These are phyloP conservation scores for Zymoseptoria passerinii DNA, from an alignment of 2,329 filamentous ascomycete genomes.

Conservation along the genomic window DNA sequence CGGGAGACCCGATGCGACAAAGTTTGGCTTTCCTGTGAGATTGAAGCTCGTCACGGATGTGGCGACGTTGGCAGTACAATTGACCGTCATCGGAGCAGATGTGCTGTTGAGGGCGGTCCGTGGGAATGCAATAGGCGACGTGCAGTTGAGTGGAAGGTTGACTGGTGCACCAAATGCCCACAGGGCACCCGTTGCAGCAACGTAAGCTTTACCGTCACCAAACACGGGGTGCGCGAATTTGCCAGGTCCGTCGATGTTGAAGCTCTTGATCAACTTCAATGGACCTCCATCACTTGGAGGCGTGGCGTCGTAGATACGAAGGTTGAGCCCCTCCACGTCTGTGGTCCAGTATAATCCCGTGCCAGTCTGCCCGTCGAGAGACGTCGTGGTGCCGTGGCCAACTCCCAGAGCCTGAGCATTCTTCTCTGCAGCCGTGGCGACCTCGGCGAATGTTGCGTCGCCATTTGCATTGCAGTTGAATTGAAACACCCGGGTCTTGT, in stretches of 20 bases:
- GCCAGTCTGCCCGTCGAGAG: conserved; percentile 3
- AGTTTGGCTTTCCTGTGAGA: conserved; percentile 6
- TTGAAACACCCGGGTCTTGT: conserved; percentile 4
- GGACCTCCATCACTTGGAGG: not conserved
- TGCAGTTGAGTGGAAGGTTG: conserved; percentile 5
- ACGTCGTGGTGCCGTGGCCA: conserved; percentile 5
- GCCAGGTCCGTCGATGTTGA: conserved; percentile 2
- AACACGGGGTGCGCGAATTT: conserved; percentile 5
- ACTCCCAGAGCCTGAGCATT: conserved; percentile 4
- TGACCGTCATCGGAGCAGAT: not conserved
- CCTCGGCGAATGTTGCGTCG: conserved; percentile 1
- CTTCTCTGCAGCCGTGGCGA: conserved; percentile 2
- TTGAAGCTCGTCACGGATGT: conserved; percentile 1
- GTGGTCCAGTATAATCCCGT: conserved; percentile 3
- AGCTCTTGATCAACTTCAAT: conserved; percentile 1
- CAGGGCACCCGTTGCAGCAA: conserved; percentile 3
- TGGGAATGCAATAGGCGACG: conserved; percentile 3
- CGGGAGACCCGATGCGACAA: conserved; percentile 1
- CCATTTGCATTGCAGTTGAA: conserved; percentile 5
- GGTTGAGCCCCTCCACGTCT: conserved; percentile 3
- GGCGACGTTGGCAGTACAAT: conserved; percentile 3
- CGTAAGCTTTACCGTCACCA: conserved; percentile 2
- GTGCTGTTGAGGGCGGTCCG: conserved; percentile 4
- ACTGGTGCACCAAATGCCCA: conserved; percentile 5
- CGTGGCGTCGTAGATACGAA: conserved; percentile 7